Base-by-base conservation (phyloP, 371 early-diverging fungal genomes). In the Apophysomyces elegans region DNA sequence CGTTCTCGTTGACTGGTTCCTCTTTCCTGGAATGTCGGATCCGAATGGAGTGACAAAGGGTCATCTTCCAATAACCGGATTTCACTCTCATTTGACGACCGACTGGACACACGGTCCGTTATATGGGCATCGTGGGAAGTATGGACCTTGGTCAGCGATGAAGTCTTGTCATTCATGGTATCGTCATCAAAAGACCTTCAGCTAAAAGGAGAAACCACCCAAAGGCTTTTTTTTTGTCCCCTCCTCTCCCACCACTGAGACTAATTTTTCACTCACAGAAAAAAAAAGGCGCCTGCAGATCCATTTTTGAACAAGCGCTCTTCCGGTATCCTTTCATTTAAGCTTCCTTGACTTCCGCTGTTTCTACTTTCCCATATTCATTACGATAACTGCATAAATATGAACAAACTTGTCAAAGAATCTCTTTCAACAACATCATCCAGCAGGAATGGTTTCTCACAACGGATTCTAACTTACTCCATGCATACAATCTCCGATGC, bases 41-140 rank as follows among this genome's bases (percentile, higher is more conserved):
- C 74, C 36, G 72, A 70, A 21, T 71, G 41, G 5, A 18, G 8
- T 57, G 69, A 54, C 37, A 61, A 54, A 8, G 66, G 65, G 38
- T 73, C 76, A 21, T 73, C 73, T 45, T 68, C 65, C 60, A 69
- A 58, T 13, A 66, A 68, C 44, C 60, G 69, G 6, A 37, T 56
- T 36, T 66, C 69, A 37, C 69, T 69, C 37, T 72, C 72, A 50
- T 16, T 21, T 3, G 54, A 50, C n/a, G 21, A 50, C 54, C 54
- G 54, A 50, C 7, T 11, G 21, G 54, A n/a, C 54, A 21, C 9
- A 21, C 21, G 54, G 4, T 50, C 21, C 9, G n/a, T 21, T 9
- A 50, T 21, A 18, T 50, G 16, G 35, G 21, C 54, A 2, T 50
- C 18, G 21, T 50, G 18, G 16, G 54, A 9, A 16, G 54, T 50